Conservation (phyloP, 75 land plant species). For the Picea glauca region DNA sequence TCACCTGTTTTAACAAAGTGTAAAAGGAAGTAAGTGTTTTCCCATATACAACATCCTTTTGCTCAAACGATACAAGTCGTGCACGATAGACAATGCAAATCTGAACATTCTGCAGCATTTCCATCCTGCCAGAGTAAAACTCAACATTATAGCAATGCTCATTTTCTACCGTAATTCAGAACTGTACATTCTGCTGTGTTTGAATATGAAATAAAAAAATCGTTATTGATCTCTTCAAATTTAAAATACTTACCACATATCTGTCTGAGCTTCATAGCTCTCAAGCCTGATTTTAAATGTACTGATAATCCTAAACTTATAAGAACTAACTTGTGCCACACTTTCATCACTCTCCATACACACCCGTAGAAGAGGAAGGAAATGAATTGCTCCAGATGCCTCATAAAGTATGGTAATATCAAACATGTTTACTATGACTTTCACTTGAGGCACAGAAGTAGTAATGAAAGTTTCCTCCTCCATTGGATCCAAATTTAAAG, state of each 20-base stretch:
- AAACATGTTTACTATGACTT: constrained; percentile 36
- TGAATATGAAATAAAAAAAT: neutral
- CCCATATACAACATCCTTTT: neutral
- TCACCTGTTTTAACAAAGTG: constrained; percentile 31
- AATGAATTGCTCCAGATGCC: constrained; percentile 50
- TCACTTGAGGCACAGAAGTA: constrained; percentile 38
- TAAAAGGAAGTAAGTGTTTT: constrained; percentile 23
- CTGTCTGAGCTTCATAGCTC: constrained; percentile 62
- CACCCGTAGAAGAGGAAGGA: constrained; percentile 61
- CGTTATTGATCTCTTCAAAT: neutral
- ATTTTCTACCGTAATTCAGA: neutral
- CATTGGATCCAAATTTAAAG: neutral
- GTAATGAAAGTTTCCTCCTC: neutral
- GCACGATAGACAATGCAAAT: constrained; percentile 26
- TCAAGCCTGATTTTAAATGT: constrained; percentile 32
- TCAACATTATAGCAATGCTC: neutral
- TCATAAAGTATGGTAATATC: constrained; percentile 66
- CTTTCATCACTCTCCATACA: constrained; percentile 30
- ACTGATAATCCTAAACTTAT: constrained; percentile 61
- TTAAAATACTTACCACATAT: constrained; percentile 48
- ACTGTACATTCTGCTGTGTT: neutral
- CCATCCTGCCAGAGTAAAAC: constrained; percentile 35
- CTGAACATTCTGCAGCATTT: constrained; percentile 36
- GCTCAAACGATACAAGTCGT: constrained; percentile 6
- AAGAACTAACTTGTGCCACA: constrained; percentile 37